Percentiles rank a stretch among this genome's conserved stretches.
Evolutionary conservation across 129 eudicot species (phyloP).

Genomic region (Smallanthus sonchifolius): DNA sequence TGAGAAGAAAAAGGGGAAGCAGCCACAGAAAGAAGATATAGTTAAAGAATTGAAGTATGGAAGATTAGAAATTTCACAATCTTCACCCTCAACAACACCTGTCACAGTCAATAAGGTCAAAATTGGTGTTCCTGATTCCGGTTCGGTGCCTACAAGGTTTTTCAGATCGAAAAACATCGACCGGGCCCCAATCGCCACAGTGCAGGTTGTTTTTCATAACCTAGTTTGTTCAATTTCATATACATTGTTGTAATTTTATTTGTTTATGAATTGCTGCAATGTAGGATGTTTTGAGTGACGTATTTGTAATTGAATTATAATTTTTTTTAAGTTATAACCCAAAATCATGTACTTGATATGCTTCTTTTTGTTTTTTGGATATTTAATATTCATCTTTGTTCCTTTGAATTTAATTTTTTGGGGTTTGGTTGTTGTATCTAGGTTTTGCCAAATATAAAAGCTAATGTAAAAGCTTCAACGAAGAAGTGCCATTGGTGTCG

Average conservation of each 20-base stretch:
- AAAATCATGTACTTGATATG: background rate
- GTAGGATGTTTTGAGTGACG: background rate
- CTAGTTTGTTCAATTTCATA: background rate
- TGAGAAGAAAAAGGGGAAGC: slow-evolving; percentile 63
- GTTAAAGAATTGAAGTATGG: slow-evolving; percentile 68
- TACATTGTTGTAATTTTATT: background rate
- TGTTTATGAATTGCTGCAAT: background rate
- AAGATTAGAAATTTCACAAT: slow-evolving; percentile 52
- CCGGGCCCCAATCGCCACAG: slow-evolving; percentile 51
- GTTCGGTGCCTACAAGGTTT: slow-evolving; percentile 34
- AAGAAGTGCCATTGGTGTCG: slow-evolving; percentile 95
- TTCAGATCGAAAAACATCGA: slow-evolving; percentile 83
- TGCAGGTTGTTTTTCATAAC: slow-evolving; percentile 57
- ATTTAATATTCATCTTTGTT: background rate
- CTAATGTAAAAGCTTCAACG: slow-evolving; percentile 39
- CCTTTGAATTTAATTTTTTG: background rate
- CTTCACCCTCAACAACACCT: slow-evolving; percentile 26
- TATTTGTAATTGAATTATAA: background rate
- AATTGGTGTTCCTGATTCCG: slow-evolving; percentile 43
- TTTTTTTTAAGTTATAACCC: background rate
- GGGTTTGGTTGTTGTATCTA: background rate
- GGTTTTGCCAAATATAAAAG: slow-evolving; percentile 40
- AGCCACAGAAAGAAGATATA: slow-evolving; percentile 32
- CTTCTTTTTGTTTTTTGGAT: background rate
- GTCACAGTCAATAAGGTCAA: slow-evolving; percentile 43